Evolutionary conservation across 176 grass and related monocot species (phyloP), one percentile per base, ranked within the genome.

Genomic region (Poa annua): DNA sequence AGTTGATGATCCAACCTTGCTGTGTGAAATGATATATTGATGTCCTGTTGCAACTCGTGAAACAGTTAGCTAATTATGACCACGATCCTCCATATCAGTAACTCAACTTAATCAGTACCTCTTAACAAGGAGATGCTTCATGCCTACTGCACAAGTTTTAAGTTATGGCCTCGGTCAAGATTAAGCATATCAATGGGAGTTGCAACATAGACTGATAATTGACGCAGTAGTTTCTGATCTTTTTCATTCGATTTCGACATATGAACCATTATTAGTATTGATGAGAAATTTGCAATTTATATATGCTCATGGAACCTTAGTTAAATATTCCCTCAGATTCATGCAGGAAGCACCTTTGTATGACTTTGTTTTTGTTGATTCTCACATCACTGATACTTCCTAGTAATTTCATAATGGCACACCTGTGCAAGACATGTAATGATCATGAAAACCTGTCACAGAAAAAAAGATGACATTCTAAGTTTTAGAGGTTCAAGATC

Each of bases 11-110:
- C 56, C 25, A 51, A 35, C 26, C 45, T 12, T 84, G 53, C 44
- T 53, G 0, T 78, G 33, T 48, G 42, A 55, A 85, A 78, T 77
- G n/a, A 77, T 7, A 52, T 68, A 42, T 78, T 55, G 38, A 48
- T 34, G 4, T 2, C 59, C 8, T 70, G 35, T 32, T 82, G 66
- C 49, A 36, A n/a, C 45, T 82, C 19, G 13, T 34, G 41, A 84
- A 76, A 20, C 20, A 16, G 41, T 19, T 78, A 20, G 12, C 22
- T 7, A 32, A 44, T 16, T 78, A 62, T 63, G 2, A 33, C 4
- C 12, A 49, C 32, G 76, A 33, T 63, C 16, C 4, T 39, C 62
- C 41, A 24, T 14, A 47, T 64, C 77, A 21, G 24, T 64, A 49
- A 49, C 24, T 25, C 77, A 34, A n/a, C 15, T 79, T 79, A 17